phyloP scores from a whole-genome alignment of 2,329 filamentous ascomycete species.

The Anthostomella pinea region DNA sequence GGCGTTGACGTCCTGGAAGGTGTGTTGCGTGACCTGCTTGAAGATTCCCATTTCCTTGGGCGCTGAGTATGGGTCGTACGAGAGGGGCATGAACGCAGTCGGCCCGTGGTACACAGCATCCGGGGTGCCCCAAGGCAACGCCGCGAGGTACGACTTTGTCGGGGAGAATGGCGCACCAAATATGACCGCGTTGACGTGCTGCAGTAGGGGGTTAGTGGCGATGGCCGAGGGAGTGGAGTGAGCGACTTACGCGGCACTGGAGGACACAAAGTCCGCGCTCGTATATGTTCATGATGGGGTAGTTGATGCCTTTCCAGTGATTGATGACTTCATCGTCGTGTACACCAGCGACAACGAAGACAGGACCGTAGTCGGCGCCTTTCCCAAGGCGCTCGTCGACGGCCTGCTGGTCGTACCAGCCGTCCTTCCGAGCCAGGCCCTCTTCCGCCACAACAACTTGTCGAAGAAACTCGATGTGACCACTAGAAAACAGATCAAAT shows the following conservation, averaged over 20 bases:
- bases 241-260: conserved; percentile 83
- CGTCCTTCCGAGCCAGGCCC: conserved; percentile 60
- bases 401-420: conserved; percentile 71
- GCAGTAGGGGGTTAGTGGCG: conserved; percentile 16
- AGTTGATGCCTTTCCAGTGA: conserved; percentile 94
- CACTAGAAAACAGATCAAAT: conserved; percentile 94
- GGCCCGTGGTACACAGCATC: conserved; percentile 93
- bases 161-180: conserved; percentile 90
- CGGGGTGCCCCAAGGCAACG: conserved; percentile 71
- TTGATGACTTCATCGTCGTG: conserved; percentile 97
- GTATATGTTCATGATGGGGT: conserved; percentile 99
- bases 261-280: conserved; percentile 93
- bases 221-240: too few species aligned
- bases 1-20: conserved; percentile 85
- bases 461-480: conserved; percentile 92
- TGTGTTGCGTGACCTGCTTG: conserved; percentile 70
- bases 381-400: conserved; percentile 60
- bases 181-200: conserved; percentile 85
- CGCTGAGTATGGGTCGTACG: conserved; percentile 76
- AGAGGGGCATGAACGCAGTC: conserved; percentile 81
- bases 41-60: conserved; percentile 84
- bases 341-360: conserved; percentile 87
- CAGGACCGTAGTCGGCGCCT: conserved; percentile 74
- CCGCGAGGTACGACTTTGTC: conserved; percentile 71
- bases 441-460: conserved; percentile 74